Base-by-base conservation (phyloP, 306 rosid species). In the Lathyrus oleraceus region DNA sequence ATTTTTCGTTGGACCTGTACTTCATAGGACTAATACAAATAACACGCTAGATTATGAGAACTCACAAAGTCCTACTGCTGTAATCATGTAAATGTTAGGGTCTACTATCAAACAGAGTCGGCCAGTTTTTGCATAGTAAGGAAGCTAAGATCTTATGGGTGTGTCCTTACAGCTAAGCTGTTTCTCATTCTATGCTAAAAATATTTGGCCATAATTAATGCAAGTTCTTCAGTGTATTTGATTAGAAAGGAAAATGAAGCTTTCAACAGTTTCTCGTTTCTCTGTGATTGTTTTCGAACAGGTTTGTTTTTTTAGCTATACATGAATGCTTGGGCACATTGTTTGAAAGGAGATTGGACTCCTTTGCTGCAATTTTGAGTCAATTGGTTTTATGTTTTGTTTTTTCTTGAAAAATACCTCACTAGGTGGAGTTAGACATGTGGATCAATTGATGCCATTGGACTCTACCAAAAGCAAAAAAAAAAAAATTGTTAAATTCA, bases 21-120 rank as follows among this genome's bases (percentile, higher is more conserved):
- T 40, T 56, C 10, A 13, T 61, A 32, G 30, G 48, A 48, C 51
- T 48, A 25, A 48, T 61, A 72, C 53, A 72, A 49, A 36, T 61
- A 35, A 61, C 45, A 61, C 17, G 25, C 19, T 48, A 49, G 56
- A 49, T 13, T 5, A 32, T 49, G 56, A 49, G 25, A 49, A 17
- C 56, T 49, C 25, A 10, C 56, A 47, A 16, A 47, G 53, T 15
- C 53, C 21, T 47, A 19, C 53, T 5, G 38, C 8, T 32, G 8
- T 35, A 35, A 43, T 19, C 14, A 51, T 51, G 27, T 51, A 19
- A 51, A 51, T 17, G 57, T 51, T 19, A 45, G 27, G 57, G 47
- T 49, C 71, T 27, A 66, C 44, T 47, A 14, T 53, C 10, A 19
- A 65, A 44, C 17, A 11, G 19, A 47, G 9, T 9, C 53, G 15